Base-by-base conservation (phyloP, 1,284 basidiomycete species). In the Melampsora americana region DNA sequence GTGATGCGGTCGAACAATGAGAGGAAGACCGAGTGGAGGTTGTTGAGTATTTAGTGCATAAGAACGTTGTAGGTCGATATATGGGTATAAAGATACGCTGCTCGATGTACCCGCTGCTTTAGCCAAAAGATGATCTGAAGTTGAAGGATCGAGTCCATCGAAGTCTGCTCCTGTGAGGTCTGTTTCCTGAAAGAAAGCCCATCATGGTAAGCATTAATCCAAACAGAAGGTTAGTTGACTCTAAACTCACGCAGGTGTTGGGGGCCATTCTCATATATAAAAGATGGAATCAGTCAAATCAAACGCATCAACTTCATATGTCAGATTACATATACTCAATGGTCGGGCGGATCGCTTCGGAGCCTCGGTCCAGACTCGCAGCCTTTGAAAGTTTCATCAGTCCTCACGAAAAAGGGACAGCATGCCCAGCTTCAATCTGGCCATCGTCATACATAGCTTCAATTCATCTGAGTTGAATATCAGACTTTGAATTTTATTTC, bases 91-190 rank as follows among this genome's bases (percentile, higher is more conserved):
- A 4, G 73, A 76, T 11, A 62, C 56, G 44, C 66, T 76, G 5
- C 39, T 62, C n/a, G 56, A 61, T n/a, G 56, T 59, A 6, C 72
- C 72, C 2, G 65, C 35, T 14, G 65, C 53, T 12, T 65, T 46
- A 26, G 72, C 65, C 23, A 74, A 50, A 46, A 74, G 14, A 61
- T 74, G 48, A 44, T 48, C 32, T 26, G 72, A 66, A 46, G 39
- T 59, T 12, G 72, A 74, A 7, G 72, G 72, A 35, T 74, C 72
- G 6, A 74, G 53, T 74, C 66, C 42, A 30, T 74, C 72, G 20
- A 74, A 60, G 61, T 74, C 72, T 16, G 56, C 65, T 3, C 72
- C 72, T 30, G 72, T 74, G 20, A 74, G 56, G 28, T 74, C 72
- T 44, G 28, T 65, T 74, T 74, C 72, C 72, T 74, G 23, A 44